Evolutionary conservation across 495 filamentous ascomycete species (phyloP), one percentile per base, ranked within the genome.

Genomic region (Glonium stellatum): DNA sequence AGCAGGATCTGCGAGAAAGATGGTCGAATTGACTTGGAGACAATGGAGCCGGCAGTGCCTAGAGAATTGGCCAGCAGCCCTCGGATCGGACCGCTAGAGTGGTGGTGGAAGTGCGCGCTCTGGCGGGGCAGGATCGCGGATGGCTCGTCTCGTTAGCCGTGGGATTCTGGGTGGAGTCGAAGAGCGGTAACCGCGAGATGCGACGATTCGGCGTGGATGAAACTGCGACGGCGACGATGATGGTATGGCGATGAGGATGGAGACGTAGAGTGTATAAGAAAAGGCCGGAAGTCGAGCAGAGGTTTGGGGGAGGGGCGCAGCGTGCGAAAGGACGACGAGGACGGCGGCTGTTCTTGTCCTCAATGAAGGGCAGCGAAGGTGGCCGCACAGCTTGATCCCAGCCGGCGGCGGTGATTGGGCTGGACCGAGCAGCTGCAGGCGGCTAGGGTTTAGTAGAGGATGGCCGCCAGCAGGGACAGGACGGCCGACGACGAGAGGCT

Each of bases 281-380:
- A 18, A 34, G 18, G 52, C 4, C 9, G 10, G 34, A 8, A 42
- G 31, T 55, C 52, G 10, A 36, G 52, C 52, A 55, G 52, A 37
- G 19, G 15, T 37, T 25, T 15, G 52, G 34, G 25, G 52, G 31
- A 31, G 52, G 27, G 52, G 52, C 52, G 52, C 52, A 55, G 52
- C 52, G 52, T 37, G 34, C 11, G 25, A 4, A 55, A 18, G 48
- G 48, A 23, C 21, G 52, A 22, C 15, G 36, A 36, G 36, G 52
- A 55, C 25, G 52, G 52, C 52, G 52, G 52, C 52, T 55, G 52
- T 55, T 55, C 52, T 55, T 55, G 52, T 55, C 22, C 52, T 55
- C 52, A 55, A 42, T 31, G 23, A 23, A 51, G 48, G 48, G 48
- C 48, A 4, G 21, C 48, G 12, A 31, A 18, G 36, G 52, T 22